phyloP scores from a whole-genome alignment of 2,329 filamentous ascomycete genomes.

The Cryoendolithus antarcticus region DNA sequence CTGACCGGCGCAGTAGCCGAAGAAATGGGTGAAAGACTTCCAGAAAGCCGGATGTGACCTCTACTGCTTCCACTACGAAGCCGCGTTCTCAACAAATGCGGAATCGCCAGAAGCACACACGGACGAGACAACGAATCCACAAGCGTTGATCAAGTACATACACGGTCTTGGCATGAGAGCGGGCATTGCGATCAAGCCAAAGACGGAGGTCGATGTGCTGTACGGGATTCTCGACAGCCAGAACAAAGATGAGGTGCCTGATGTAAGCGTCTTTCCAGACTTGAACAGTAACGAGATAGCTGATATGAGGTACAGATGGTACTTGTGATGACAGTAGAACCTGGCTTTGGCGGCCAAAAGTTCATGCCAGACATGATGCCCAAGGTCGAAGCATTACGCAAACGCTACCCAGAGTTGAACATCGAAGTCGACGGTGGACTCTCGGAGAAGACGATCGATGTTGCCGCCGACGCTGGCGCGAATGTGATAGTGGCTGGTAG shows the following conservation, averaged over 20 bases:
- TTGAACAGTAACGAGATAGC: conserved; percentile 4
- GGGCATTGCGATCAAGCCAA: conserved; percentile 90
- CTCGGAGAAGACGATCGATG: conserved; percentile 77
- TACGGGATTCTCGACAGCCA: conserved; percentile 74
- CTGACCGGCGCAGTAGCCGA: conserved; percentile 48
- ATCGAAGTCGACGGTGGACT: conserved; percentile 96
- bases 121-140: conserved; percentile 64
- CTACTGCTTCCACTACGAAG: conserved; percentile 99
- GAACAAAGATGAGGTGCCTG: conserved; percentile 64
- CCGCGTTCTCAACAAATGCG: conserved; percentile 76
- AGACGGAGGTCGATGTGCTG: conserved; percentile 78
- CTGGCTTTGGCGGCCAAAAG: conserved; percentile 93
- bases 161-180: conserved; percentile 80
- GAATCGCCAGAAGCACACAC: conserved; percentile 60
- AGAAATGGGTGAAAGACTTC: conserved; percentile 97
- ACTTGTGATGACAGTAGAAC: conserved; percentile 94
- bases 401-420: conserved; percentile 79
- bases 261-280: conserved; percentile 48
- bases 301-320: conserved; percentile 59
- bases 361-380: conserved; percentile 95
- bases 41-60: conserved; percentile 87
- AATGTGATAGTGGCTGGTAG: conserved; percentile 97
- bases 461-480: conserved; percentile 86
- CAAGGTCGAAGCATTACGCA: conserved; percentile 75
- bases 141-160: conserved; percentile 79